phyloP scores from a whole-genome alignment of 306 rosid genomes.

The Sicyos baderoa region DNA sequence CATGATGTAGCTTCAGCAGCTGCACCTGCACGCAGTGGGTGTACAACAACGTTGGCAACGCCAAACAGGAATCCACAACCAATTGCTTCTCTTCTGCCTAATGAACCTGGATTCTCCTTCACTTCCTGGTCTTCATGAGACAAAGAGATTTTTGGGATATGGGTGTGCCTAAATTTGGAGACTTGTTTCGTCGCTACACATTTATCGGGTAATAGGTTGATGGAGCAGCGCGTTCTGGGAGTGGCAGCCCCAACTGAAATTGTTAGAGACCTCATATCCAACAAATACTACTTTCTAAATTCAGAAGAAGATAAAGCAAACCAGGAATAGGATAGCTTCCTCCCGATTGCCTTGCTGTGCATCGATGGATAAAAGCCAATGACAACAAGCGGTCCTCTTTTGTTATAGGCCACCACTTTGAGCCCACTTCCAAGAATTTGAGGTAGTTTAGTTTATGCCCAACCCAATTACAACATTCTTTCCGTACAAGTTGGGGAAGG shows the following conservation, averaged over 20 bases:
- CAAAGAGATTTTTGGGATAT: slow-evolving; percentile 3
- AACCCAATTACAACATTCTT: too few relatives aligned
- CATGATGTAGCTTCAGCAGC: slow-evolving; percentile 33
- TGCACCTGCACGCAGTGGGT: slow-evolving; percentile 18
- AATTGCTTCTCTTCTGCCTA: slow-evolving; percentile 23
- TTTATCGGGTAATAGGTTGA: not conserved
- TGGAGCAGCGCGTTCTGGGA: slow-evolving; percentile 19
- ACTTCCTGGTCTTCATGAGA: slow-evolving; percentile 9
- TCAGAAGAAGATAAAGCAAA: not conserved
- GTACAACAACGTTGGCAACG: not conserved
- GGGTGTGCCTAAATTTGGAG: not conserved
- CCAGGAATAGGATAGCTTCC: slow-evolving; percentile 10
- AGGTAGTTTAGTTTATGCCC: not conserved
- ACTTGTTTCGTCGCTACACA: not conserved
- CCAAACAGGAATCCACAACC: slow-evolving; percentile 44
- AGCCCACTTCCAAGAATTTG: not conserved
- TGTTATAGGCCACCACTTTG: not conserved
- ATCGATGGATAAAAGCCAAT: slow-evolving; percentile 2
- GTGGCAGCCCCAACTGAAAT: slow-evolving; percentile 27
- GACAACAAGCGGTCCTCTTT: not conserved
- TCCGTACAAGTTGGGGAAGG: too few relatives aligned
- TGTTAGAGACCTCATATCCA: slow-evolving; percentile 37
- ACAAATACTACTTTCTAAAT: slow-evolving; percentile 9
- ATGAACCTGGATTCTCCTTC: slow-evolving; percentile 6
- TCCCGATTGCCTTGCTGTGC: not conserved